Evolutionary conservation across 306 rosid genomes (phyloP), one percentile per base, ranked within the genome.

Genomic region (Quercus glauca): DNA sequence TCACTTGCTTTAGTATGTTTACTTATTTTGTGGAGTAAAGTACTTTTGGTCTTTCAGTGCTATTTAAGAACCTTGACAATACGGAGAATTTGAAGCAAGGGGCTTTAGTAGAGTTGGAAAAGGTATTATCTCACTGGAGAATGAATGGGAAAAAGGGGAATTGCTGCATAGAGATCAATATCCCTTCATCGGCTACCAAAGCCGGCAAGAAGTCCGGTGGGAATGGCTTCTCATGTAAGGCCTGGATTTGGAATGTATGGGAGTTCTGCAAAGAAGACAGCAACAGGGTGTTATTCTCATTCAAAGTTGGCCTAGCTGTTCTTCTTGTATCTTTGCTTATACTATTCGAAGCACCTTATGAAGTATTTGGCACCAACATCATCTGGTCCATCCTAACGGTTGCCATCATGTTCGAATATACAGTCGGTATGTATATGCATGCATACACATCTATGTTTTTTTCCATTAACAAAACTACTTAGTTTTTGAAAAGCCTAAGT

Each of bases 361-460:
- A 86, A 77, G 79, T 82, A 17, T 89, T 92, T 71, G 93, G 97
- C 17, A 76, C 84, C 79, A 84, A 75, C 76, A 82, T 89, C 85
- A 82, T 92, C 67, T 92, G 97, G 97, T 88, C 97, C 57, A 89
- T 90, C 85, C 88, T 92, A 81, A 92, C 92, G 41, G 91, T 89
- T 80, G 82, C 92, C 80, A 80, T 90, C 57, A 88, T 90, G 89
- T 92, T 90, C 79, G 97, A 92, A 78, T 89, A 86, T 69, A 92
- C 93, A n/a, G 93, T 92, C 52, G 96, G 97, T 90, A 87, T 35
- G 90, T 71, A 73, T 28, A 67, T 31, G 21, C 59, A 14, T 52
- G 45, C 56, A 13, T 55, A 49, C 21, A 8, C 19, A 71, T 21
- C 26, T 23, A 28, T 31, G 25, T 28, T 15, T 28, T 28, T 73